Conservation (phyloP, 2,329 filamentous ascomycete species). For the Hirsutella minnesotensis region DNA sequence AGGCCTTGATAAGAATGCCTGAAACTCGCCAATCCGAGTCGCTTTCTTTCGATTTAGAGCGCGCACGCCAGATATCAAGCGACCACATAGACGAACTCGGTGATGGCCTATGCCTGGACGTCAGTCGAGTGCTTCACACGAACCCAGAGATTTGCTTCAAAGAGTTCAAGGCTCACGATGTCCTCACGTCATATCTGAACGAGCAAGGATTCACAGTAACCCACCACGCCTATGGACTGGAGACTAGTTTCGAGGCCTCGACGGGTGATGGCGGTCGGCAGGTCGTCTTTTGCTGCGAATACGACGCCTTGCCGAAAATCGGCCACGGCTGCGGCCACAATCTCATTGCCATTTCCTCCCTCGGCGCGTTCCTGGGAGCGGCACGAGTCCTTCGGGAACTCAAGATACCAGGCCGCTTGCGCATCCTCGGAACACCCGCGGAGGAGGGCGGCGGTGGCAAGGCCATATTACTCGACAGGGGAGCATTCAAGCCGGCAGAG, state of each 20-base stretch:
- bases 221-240: conserved; percentile 36
- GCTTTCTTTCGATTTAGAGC: conserved; percentile 5
- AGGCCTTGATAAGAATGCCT: no score
- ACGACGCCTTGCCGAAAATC: conserved; percentile 35
- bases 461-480: conserved; percentile 14
- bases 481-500: conserved; percentile 12
- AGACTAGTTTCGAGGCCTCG: conserved; percentile 37
- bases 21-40: not conserved
- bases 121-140: conserved; percentile 18
- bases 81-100: conserved; percentile 9
- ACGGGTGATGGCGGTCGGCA: conserved; percentile 28
- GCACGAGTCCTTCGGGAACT: conserved; percentile 19
- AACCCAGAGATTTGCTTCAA: conserved; percentile 40
- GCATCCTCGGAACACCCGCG: conserved; percentile 29
- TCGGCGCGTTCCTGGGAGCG: conserved; percentile 27
- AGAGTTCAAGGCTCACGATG: conserved; percentile 38
- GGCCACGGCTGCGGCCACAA: conserved; percentile 35
- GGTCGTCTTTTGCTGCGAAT: conserved; percentile 31
- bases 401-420: conserved; percentile 20
- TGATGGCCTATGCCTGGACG: conserved; percentile 5
- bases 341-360: conserved; percentile 27
- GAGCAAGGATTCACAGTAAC: conserved; percentile 32
- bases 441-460: conserved; percentile 33
- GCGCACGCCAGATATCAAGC: conserved; percentile 10
- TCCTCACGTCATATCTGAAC: conserved; percentile 31